Evolutionary conservation across 2,329 filamentous ascomycete species (phyloP).

Genomic region (Neonectria magnoliae): DNA sequence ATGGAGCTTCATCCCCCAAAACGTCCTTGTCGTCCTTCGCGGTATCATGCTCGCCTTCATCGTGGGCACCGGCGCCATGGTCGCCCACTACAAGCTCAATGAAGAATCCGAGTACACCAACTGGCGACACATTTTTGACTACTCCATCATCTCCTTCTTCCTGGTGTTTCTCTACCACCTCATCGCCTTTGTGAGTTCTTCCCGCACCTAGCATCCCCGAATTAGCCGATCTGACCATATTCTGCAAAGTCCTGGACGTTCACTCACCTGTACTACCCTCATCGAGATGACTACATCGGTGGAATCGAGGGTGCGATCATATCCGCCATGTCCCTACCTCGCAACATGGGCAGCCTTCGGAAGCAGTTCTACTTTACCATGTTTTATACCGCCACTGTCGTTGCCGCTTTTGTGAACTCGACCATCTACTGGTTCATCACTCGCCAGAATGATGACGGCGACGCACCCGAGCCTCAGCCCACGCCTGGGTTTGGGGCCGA

Average conservation of each 20-base stretch:
- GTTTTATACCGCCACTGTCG: constrained; percentile 58
- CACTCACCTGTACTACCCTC: constrained; percentile 61
- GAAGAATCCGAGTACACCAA: constrained; percentile 50
- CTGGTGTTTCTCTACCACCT: constrained; percentile 58
- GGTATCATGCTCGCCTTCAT: constrained; percentile 56
- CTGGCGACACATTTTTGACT: constrained; percentile 60
- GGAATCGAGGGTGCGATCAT: constrained; percentile 51
- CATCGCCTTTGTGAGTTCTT: constrained; percentile 56
- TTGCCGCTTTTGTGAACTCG: constrained; percentile 61
- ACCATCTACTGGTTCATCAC: constrained; percentile 61
- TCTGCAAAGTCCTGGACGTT: constrained; percentile 57
- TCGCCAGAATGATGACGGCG: constrained; percentile 42
- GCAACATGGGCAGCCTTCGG: constrained; percentile 51
- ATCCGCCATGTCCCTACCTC: constrained; percentile 56
- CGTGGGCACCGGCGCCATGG: constrained; percentile 52
- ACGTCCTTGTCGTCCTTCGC: constrained; percentile 56
- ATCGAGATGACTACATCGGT: constrained; percentile 50
- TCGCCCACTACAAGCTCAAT: constrained; percentile 58
- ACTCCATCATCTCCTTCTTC: constrained; percentile 56
- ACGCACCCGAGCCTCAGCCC: constrained; percentile 11
- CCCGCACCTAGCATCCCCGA: too few species aligned
- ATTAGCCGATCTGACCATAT: neutral
- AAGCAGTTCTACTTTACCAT: constrained; percentile 60
- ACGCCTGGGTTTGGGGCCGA: constrained; percentile 21
- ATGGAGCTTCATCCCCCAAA: constrained; percentile 59